Conservation (phyloP, 202 grass and related monocot species). For the Zoysia matrella region DNA sequence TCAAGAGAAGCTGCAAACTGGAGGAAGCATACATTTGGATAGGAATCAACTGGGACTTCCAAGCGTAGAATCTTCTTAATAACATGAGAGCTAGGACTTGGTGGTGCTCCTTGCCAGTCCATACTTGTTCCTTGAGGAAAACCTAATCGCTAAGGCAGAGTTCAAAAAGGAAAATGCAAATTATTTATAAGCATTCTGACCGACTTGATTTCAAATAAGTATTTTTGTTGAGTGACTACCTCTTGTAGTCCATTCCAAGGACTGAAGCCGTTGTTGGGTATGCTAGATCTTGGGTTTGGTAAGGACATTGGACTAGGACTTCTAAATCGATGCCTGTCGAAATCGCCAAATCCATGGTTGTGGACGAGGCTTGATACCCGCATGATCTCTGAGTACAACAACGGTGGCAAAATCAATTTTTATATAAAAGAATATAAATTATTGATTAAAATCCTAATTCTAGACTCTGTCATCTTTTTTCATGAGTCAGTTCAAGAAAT, state of each 20-base stretch:
- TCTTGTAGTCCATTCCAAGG: constrained; percentile 80
- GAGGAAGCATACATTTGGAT: constrained; percentile 75
- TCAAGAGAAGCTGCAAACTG: constrained; percentile 32
- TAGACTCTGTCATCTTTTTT: constrained; percentile 4
- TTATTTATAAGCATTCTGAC: constrained; percentile 39
- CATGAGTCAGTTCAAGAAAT: not conserved
- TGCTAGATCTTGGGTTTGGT: constrained; percentile 77
- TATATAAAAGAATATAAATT: constrained; percentile 17
- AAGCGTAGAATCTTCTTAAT: constrained; percentile 93
- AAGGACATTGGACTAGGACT: constrained; percentile 97
- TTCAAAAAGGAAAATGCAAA: constrained; percentile 45
- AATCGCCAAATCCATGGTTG: constrained; percentile 91
- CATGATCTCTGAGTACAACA: constrained; percentile 80
- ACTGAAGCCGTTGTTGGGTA: constrained; percentile 63
- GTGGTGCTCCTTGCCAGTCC: constrained; percentile 94
- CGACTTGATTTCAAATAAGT: constrained; percentile 25
- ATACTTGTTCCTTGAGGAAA: constrained; percentile 78
- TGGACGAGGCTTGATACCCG: constrained; percentile 75
- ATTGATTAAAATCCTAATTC: constrained; percentile 27
- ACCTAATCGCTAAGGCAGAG: constrained; percentile 64
- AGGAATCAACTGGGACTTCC: constrained; percentile 90
- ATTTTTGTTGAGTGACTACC: constrained; percentile 47
- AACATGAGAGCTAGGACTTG: constrained; percentile 82
- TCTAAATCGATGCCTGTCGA: constrained; percentile 72
- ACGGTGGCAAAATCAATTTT: constrained; percentile 24